Evolutionary conservation across 2,329 filamentous ascomycete species (phyloP), one percentile per base, ranked within the genome.

Genomic region (Paecilomyces formosus): DNA sequence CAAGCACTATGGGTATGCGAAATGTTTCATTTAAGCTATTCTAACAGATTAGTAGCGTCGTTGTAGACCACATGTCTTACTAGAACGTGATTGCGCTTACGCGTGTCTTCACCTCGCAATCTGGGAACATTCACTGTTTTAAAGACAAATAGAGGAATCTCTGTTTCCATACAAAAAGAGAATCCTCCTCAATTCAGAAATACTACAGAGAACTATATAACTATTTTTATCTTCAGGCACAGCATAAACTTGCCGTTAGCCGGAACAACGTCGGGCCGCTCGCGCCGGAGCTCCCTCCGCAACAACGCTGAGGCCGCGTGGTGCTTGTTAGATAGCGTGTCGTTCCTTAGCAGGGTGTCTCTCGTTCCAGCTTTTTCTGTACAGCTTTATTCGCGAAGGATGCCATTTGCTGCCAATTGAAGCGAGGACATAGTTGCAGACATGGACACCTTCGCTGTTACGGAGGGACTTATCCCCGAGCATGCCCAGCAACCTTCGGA

Each of bases 371-470:
- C 8, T 3, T 39, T 31, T 24, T 45, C 26, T 31, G 18, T 12
- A 35, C 39, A 18, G 39, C 18, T 8, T 45, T 13, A 18, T 15
- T 57, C 49, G 50, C 50, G 8, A 26, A 28, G 50, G 50, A 60
- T 62, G 58, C 50, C 28, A 57, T 55, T 56, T 18, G 21, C 13
- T 30, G 52, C 15, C 15, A 31, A 52, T 52, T 12, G 39, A 31
- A 35, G n/a, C 53, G 49, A 24, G 33, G 55, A 28, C 45, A 53
- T 21, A 13, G 58, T 13, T 33, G 51, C 49, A 54, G 64, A 62
- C 55, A 79, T 79, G 77, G 77, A 79, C 63, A 69, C 71, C 31
- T 74, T 79, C 57, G 74, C 73, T 35, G 70, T 76, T 39, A 72
- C 73, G 54, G 77, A 77, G 65, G 68, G 69, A 61, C 70, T 74